Evolutionary conservation across 345 rosid species (phyloP).

Genomic region (Dovyalis caffra): DNA sequence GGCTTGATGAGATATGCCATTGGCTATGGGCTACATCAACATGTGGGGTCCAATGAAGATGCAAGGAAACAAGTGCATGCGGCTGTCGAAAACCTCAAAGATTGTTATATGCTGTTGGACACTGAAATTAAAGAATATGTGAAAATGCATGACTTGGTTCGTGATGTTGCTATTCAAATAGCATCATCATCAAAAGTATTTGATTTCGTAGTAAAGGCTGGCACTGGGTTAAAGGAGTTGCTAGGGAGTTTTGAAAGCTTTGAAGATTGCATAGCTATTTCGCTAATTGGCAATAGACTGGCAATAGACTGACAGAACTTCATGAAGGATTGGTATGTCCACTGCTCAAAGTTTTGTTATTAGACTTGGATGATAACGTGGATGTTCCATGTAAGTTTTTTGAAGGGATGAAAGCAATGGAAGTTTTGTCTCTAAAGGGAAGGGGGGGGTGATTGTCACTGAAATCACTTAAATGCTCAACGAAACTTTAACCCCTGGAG

Average conservation of each 20-base stretch:
- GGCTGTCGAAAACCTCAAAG: slow-evolving; percentile 15
- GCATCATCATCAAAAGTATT: neutral
- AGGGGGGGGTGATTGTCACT: neutral
- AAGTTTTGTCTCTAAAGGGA: neutral
- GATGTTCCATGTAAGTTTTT: neutral
- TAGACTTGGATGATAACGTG: neutral
- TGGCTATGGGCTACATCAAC: too few species aligned
- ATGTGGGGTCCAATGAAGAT: too few species aligned
- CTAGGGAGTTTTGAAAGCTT: neutral
- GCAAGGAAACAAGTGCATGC: too few species aligned
- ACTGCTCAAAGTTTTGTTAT: slow-evolving; percentile 3
- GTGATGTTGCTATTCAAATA: slow-evolving; percentile 7
- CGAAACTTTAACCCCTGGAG: neutral
- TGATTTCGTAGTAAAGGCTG: neutral
- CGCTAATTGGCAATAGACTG: slow-evolving; percentile 3
- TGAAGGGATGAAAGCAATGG: neutral
- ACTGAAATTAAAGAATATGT: neutral
- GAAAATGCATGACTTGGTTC: slow-evolving; percentile 19
- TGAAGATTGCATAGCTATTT: slow-evolving; percentile 1
- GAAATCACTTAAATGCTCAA: neutral
- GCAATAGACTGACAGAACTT: neutral
- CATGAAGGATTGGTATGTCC: neutral
- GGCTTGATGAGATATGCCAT: too few species aligned
- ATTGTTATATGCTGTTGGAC: slow-evolving; percentile 2
- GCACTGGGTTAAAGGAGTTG: neutral